Evolutionary conservation across 352 stramenopile genomes (phyloP).

Genomic region (Lagenidium sp.): DNA sequence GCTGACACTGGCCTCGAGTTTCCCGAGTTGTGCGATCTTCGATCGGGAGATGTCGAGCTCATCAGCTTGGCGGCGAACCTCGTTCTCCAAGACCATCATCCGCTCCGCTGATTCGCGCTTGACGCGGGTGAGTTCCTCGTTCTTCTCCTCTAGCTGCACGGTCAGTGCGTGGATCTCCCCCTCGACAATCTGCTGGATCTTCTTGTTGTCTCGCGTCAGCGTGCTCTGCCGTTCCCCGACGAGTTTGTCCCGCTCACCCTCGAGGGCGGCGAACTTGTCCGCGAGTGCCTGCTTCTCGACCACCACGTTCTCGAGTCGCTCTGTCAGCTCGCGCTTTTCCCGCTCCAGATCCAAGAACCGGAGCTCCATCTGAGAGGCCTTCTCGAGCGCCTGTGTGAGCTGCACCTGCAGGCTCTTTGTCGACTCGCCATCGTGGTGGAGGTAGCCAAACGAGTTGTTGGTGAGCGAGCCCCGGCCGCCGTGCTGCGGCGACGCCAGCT

Average conservation of each 20-base stretch:
- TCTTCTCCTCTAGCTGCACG: slow-evolving; percentile 71
- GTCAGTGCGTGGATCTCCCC: slow-evolving; percentile 68
- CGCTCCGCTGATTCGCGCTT: slow-evolving; percentile 71
- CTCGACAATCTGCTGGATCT: slow-evolving; percentile 83
- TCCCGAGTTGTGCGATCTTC: slow-evolving; percentile 69
- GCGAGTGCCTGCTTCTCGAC: slow-evolving; percentile 36
- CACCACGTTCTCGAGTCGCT: slow-evolving; percentile 53
- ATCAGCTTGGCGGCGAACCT: slow-evolving; percentile 78
- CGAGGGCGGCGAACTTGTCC: slow-evolving; percentile 33
- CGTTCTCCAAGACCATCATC: slow-evolving; percentile 74
- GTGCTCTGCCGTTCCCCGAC: slow-evolving; percentile 62
- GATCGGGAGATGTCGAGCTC: slow-evolving; percentile 84
- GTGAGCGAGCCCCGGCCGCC: slow-evolving; percentile 13
- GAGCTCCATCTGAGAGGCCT: slow-evolving; percentile 60
- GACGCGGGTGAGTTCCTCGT: slow-evolving; percentile 55
- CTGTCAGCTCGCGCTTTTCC: slow-evolving; percentile 65
- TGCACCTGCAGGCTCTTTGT: slow-evolving; percentile 38
- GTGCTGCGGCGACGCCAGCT: slow-evolving; percentile 35
- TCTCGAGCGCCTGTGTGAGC: slow-evolving; percentile 56
- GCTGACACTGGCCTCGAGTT: slow-evolving; percentile 65
- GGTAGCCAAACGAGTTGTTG: slow-evolving; percentile 48
- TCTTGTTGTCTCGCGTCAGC: slow-evolving; percentile 78
- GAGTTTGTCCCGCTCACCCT: slow-evolving; percentile 65
- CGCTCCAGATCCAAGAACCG: slow-evolving; percentile 66
- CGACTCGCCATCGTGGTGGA: slow-evolving; percentile 29